phyloP scores from a whole-genome alignment of 164 flowering plant genomes.

The Vitis labrusca region DNA sequence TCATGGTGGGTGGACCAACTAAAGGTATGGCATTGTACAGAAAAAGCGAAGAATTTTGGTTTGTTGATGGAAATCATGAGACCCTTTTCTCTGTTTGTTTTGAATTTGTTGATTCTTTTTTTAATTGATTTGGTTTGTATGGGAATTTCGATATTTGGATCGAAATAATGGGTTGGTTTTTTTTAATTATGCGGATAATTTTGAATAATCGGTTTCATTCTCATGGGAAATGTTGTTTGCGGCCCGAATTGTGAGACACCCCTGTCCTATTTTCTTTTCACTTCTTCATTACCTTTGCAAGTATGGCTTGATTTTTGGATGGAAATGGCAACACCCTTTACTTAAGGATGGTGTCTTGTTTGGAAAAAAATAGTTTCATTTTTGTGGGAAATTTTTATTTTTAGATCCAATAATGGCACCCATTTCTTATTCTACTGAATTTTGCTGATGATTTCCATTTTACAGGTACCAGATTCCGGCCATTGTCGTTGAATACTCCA shows the following conservation, averaged over 20 bases:
- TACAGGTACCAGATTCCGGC: conserved; percentile 88
- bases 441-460: conserved; percentile 8
- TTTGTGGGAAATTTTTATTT: background rate
- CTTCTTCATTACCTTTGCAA: no score
- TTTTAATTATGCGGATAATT: no score
- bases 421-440: background rate
- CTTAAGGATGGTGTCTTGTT: background rate
- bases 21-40: conserved; percentile 51
- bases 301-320: no score
- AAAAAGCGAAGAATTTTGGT: no score
- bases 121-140: no score
- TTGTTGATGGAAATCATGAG: background rate
- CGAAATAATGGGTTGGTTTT: no score
- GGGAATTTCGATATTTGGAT: no score
- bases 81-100: background rate
- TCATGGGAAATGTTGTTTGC: no score
- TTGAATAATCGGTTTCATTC: no score
- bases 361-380: background rate
- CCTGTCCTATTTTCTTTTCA: no score
- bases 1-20: conserved; percentile 95
- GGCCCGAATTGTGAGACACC: no score
- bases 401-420: conserved; percentile 1
- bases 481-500: conserved; percentile 82
- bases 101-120: background rate
- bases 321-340: no score